Conservation (phyloP, 1,139 yeast species). For the Yamadazyma siamensis region DNA sequence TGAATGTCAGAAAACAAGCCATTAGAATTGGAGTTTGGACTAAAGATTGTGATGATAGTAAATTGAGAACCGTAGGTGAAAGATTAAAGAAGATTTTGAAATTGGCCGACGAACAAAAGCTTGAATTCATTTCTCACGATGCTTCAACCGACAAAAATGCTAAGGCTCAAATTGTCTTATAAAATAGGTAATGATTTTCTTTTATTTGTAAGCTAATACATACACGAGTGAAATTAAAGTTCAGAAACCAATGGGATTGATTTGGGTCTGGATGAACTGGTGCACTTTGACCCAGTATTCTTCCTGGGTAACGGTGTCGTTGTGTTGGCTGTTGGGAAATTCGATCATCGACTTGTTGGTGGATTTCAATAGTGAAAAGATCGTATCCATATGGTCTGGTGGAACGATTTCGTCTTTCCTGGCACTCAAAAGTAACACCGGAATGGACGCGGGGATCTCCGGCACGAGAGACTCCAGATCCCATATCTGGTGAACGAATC, state of each 20-base stretch:
- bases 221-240: too few relatives aligned
- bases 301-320: conserved; percentile 72
- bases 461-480: conserved; percentile 64
- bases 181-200: conserved; percentile 11
- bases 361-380: conserved; percentile 50
- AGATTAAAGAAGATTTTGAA: conserved; percentile 79
- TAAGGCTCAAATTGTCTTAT: conserved; percentile 40
- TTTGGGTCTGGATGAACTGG: conserved; percentile 47
- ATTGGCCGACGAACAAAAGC: conserved; percentile 62
- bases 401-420: conserved; percentile 87
- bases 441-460: conserved; percentile 50
- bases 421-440: conserved; percentile 73
- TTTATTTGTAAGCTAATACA: background rate
- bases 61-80: conserved; percentile 70
- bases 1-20: conserved; percentile 80
- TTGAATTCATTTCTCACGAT: conserved; percentile 75
- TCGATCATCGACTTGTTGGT: conserved; percentile 44
- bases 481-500: conserved; percentile 80
- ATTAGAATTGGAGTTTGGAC: conserved; percentile 94
- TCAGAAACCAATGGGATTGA: conserved; percentile 39
- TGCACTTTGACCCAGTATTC: conserved; percentile 71
- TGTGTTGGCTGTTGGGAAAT: conserved; percentile 66
- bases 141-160: conserved; percentile 44
- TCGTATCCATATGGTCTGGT: conserved; percentile 70
- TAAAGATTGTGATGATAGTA: conserved; percentile 65